phyloP scores from a whole-genome alignment of 805 yeast genomes.

The Starmerella sp. region DNA sequence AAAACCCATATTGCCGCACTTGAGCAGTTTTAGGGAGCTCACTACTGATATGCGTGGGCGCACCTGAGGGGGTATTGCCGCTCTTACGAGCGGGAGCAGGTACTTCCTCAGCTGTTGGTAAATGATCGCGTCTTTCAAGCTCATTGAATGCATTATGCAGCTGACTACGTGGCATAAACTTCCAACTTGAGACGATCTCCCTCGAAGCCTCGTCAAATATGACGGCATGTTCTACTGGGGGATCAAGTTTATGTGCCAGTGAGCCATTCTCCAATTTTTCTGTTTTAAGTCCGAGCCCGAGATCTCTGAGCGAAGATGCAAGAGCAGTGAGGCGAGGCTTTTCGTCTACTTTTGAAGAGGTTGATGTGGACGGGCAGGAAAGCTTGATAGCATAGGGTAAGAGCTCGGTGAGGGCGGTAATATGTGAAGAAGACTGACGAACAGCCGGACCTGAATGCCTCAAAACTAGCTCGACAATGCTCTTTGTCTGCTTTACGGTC shows the following conservation, averaged over 20 bases:
- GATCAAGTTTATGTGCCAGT: slow-evolving; percentile 26
- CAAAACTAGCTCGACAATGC: slow-evolving; percentile 26
- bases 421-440: slow-evolving; percentile 12
- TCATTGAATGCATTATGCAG: slow-evolving; percentile 6
- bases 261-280: slow-evolving; percentile 27
- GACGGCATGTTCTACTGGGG: slow-evolving; percentile 28
- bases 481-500: slow-evolving; percentile 23
- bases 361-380: slow-evolving; percentile 22
- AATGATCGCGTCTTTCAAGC: not conserved
- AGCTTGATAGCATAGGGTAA: slow-evolving; percentile 26
- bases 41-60: no score
- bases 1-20: slow-evolving; percentile 15
- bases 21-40: not conserved
- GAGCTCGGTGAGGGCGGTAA: slow-evolving; percentile 23
- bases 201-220: slow-evolving; percentile 10
- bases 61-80: not conserved
- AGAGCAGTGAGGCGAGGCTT: slow-evolving; percentile 15
- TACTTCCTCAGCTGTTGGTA: not conserved
- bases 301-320: slow-evolving; percentile 22
- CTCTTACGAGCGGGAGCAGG: not conserved
- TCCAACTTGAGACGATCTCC: slow-evolving; percentile 5
- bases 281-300: slow-evolving; percentile 20
- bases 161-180: slow-evolving; percentile 11
- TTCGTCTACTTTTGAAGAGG: slow-evolving; percentile 13
- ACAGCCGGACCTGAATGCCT: slow-evolving; percentile 16